Evolutionary conservation across 768 basidiomycete genomes (phyloP).

Genomic region (Podaxis mareebaensis): DNA sequence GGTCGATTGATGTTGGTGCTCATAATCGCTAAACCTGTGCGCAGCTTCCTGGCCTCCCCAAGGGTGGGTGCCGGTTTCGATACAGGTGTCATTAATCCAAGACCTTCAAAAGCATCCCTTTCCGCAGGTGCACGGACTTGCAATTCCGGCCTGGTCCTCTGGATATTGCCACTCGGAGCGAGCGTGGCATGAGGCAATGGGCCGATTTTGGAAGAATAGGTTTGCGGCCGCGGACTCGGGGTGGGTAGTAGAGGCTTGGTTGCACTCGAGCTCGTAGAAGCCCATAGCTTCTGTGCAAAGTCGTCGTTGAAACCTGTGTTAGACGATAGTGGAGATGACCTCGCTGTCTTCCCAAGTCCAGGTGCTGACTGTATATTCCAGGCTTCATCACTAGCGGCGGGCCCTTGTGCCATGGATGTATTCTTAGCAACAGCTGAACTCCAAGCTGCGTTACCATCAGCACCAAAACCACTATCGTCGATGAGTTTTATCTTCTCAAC

Average conservation of each 20-base stretch:
- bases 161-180: constrained; percentile 6
- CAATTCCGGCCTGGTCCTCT: constrained; percentile 8
- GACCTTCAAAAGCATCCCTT: constrained; percentile 80
- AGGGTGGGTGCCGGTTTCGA: constrained; percentile 62
- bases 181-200: constrained; percentile 18
- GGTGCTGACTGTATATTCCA: constrained; percentile 36
- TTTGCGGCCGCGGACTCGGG: constrained; percentile 20
- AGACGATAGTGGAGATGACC: constrained; percentile 3
- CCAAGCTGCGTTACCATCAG: constrained; percentile 25
- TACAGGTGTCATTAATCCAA: constrained; percentile 51
- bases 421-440: constrained; percentile 9
- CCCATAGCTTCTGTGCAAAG: constrained; percentile 60
- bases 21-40: constrained; percentile 68
- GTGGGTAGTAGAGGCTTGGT: constrained; percentile 25
- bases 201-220: constrained; percentile 21
- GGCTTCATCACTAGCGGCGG: constrained; percentile 32
- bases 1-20: constrained; percentile 30
- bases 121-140: constrained; percentile 24
- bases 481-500: constrained; percentile 29
- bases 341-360: constrained; percentile 9
- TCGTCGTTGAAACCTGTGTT: constrained; percentile 64
- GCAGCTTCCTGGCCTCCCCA: constrained; percentile 71
- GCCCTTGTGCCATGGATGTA: not conserved
- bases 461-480: constrained; percentile 35
- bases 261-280: constrained; percentile 39